Base-by-base conservation (phyloP, 2,329 filamentous ascomycete genomes). In the Neofusicoccum parvum region DNA sequence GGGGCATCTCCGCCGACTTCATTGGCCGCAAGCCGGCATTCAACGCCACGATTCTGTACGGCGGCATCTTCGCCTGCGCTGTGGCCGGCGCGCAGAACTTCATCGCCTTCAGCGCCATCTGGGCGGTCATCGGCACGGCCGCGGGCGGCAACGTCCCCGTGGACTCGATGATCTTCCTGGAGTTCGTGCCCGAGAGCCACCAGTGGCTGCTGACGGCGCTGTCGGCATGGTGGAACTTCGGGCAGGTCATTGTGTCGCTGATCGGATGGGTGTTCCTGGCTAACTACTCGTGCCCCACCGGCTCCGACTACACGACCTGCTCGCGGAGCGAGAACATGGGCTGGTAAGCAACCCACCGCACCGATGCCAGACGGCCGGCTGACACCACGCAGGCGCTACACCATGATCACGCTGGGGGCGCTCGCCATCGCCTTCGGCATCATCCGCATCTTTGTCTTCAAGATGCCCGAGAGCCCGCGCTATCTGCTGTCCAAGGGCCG, bases 81-180 rank as follows among this genome's bases (percentile, higher is more conserved):
- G 68, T 68, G 10, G 67, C 65, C 39, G 67, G 67, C 34, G 37
- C 66, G 11, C 59, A 67, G 48, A 67, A 68, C 65, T 69, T 69
- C 32, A 64, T 67, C 20, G 67, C 62, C 27, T 70, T 69, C 50
- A 67, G 65, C 34, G 63, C 34, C 59, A 51, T 64, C 7, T 65
- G 60, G 67, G 67, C 67, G 12, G 60, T 67, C 48, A 65, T 68
- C 39, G 65, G 67, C 23, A 66, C 65, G 2, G 64, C 66, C 15
- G 65, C 66, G 7, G 66, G 65, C 15, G 83, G 83, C 0, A 88
- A 88, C 67, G 75, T 88, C 1, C 86, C 86, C 0, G 86, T 88
- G 2, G 86, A 88, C 70, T 87, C 85, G 20, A 86, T 86, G 65
- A 86, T 89, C 56, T 89, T 88, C 67, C 80, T 89, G 49, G 87